These are phyloP conservation scores for Akanthomyces lecanii DNA, from an alignment of 2,329 filamentous ascomycete genomes.

Conservation along the genomic window DNA sequence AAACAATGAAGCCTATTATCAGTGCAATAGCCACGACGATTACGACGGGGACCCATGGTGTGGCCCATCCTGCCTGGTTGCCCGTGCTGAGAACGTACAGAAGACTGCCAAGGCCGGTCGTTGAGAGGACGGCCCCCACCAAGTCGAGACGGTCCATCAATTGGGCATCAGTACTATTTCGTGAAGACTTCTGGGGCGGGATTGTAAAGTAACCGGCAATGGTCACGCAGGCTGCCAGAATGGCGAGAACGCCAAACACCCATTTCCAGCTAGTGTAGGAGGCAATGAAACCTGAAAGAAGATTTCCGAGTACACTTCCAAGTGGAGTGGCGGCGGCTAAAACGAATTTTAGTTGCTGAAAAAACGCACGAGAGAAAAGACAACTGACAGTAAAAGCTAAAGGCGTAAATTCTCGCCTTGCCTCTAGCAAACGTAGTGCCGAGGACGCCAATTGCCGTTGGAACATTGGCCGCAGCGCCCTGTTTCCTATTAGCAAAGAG, in stretches of 20 bases:
- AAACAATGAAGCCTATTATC: slow-evolving; percentile 47
- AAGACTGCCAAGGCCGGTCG: slow-evolving; percentile 51
- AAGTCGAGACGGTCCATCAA: slow-evolving; percentile 41
- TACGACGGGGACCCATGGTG: slow-evolving; percentile 51
- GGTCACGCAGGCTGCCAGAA: slow-evolving; percentile 48
- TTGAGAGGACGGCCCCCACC: slow-evolving; percentile 55
- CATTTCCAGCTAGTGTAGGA: slow-evolving; percentile 56
- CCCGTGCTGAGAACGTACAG: slow-evolving; percentile 60
- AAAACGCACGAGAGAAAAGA: too few relatives aligned
- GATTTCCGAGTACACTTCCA: slow-evolving; percentile 55
- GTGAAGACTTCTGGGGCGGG: slow-evolving; percentile 30
- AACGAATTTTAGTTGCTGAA: neutral
- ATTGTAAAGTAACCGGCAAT: slow-evolving; percentile 52
- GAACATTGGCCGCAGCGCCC: slow-evolving; percentile 59
- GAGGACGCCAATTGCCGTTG: slow-evolving; percentile 60
- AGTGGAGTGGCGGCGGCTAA: slow-evolving; percentile 53
- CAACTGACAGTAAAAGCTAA: slow-evolving; percentile 47
- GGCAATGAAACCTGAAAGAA: slow-evolving; percentile 55
- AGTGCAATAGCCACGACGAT: slow-evolving; percentile 51
- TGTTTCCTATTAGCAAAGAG: neutral
- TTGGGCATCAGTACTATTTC: too few relatives aligned
- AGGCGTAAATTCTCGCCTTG: slow-evolving; percentile 60
- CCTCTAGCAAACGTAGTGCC: slow-evolving; percentile 58
- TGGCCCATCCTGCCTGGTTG: slow-evolving; percentile 58
- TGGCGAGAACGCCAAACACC: slow-evolving; percentile 57